Evolutionary conservation across 129 eudicot genomes (phyloP).

Genomic region (Tagetes patula): DNA sequence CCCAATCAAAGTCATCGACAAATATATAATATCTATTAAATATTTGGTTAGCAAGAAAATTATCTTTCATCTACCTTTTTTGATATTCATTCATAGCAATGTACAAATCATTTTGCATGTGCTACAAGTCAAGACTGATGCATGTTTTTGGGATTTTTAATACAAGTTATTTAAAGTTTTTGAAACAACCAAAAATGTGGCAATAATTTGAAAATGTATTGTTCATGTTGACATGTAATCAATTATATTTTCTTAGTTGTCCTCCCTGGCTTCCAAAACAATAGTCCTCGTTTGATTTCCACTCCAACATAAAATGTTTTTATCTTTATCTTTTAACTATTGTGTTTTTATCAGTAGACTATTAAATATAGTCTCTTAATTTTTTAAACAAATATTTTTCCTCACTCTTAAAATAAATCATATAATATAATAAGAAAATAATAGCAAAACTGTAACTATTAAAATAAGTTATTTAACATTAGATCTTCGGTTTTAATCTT

Average conservation of each 20-base stretch:
- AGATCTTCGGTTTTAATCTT: too few relatives aligned
- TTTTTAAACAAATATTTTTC: too few relatives aligned
- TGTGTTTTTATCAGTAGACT: too few relatives aligned
- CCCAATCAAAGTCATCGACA: slow-evolving; percentile 18
- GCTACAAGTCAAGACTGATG: neutral
- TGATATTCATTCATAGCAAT: neutral
- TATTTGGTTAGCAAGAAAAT: slow-evolving; percentile 3
- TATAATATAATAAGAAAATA: too few relatives aligned
- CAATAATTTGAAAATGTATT: neutral
- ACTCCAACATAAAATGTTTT: neutral
- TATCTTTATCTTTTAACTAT: too few relatives aligned
- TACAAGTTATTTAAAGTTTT: neutral
- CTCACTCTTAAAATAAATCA: too few relatives aligned
- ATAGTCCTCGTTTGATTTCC: neutral
- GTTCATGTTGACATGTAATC: neutral
- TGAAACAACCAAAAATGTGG: neutral
- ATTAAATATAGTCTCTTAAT: too few relatives aligned
- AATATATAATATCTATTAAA: slow-evolving; percentile 22
- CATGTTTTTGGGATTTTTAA: neutral
- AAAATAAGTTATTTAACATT: too few relatives aligned
- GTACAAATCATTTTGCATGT: neutral
- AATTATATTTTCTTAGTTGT: neutral
- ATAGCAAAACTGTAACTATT: too few relatives aligned
- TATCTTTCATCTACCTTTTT: neutral
- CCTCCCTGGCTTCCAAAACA: neutral